Evolutionary conservation across 805 yeast species (phyloP).

Genomic region (Yarrowia sp.): DNA sequence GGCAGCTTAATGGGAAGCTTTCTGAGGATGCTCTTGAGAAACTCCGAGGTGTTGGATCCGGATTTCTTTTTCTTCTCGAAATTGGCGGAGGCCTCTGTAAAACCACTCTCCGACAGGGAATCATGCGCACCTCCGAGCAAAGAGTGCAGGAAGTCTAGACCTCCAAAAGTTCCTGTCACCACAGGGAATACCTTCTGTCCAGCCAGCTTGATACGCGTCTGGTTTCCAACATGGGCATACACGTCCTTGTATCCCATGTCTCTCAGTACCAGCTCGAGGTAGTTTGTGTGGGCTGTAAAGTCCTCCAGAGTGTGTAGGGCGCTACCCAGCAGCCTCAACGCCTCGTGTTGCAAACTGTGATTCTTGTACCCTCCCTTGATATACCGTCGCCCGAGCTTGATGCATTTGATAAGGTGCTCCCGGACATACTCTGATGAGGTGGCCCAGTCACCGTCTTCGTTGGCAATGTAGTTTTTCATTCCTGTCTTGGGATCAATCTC

Average conservation of each 20-base stretch:
- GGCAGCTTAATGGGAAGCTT: constrained; percentile 23
- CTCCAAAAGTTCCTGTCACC: constrained; percentile 35
- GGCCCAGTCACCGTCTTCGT: constrained; percentile 32
- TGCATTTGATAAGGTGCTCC: constrained; percentile 27
- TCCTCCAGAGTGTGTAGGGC: constrained; percentile 33
- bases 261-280: constrained; percentile 29
- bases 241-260: constrained; percentile 31
- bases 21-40: constrained; percentile 16
- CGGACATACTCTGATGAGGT: constrained; percentile 31
- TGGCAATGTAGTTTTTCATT: constrained; percentile 33
- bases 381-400: constrained; percentile 29
- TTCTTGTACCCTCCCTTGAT: constrained; percentile 22
- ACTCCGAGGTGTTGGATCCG: constrained; percentile 18
- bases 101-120: constrained; percentile 30
- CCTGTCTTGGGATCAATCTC: constrained; percentile 32
- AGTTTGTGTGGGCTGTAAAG: constrained; percentile 32
- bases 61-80: constrained; percentile 18
- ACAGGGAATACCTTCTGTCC: constrained; percentile 31
- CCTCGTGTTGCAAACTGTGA: constrained; percentile 27
- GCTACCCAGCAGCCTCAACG: constrained; percentile 31
- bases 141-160: constrained; percentile 32
- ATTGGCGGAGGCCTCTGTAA: constrained; percentile 29
- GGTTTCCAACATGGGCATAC: constrained; percentile 33
- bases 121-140: constrained; percentile 32
- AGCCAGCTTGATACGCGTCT: constrained; percentile 28